Evolutionary conservation across 257 asterid genomes (phyloP), one percentile per base, ranked within the genome.

Genomic region (Eucommia ulmoides): DNA sequence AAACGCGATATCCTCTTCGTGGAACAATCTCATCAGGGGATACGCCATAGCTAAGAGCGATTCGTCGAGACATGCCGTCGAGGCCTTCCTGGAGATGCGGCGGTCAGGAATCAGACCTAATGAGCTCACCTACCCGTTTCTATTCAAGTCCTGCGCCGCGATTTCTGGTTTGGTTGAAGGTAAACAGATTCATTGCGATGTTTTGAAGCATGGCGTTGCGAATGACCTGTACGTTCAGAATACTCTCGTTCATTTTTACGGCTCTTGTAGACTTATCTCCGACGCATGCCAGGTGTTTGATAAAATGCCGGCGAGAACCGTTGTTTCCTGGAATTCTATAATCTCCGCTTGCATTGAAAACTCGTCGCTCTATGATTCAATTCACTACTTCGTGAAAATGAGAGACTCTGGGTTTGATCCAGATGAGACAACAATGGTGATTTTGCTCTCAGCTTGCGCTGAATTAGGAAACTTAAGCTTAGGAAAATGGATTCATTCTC

Each of bases 241-340:
- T 45, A 62, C 81, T 15, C 41, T 76, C 33, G 67, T 83, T 59
- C 69, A 70, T 63, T 63, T 78, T 3, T 80, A 80, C 20, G 91
- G 91, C 0, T 46, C 74, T 1, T 83, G 89, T 51, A 83, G 64
- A 66, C 74, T 68, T 55, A 54, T 83, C 8, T 23, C 49, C 23
- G 77, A 73, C 42, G 68, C 91, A 1, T 63, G 60, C 48, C 69
- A 53, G 19, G 62, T 83, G 85, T 87, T 87, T 33, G 85, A 72
- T 41, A 73, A 58, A 78, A 87, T 87, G 94, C 22, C 71, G 0
- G 19, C 22, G 0, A 72, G 83, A 64, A 83, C 78, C 22, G 33
- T 65, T 23, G 89, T 81, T 25, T 72, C 93, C 1, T 83, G 97
- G 94, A 83, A 87, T 68, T 78, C 89, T 21, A 68, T 83, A 2